Percentiles rank a stretch among this genome's conserved stretches.
Evolutionary conservation across 306 rosid genomes (phyloP).

Genomic region (Prunus mongolica): DNA sequence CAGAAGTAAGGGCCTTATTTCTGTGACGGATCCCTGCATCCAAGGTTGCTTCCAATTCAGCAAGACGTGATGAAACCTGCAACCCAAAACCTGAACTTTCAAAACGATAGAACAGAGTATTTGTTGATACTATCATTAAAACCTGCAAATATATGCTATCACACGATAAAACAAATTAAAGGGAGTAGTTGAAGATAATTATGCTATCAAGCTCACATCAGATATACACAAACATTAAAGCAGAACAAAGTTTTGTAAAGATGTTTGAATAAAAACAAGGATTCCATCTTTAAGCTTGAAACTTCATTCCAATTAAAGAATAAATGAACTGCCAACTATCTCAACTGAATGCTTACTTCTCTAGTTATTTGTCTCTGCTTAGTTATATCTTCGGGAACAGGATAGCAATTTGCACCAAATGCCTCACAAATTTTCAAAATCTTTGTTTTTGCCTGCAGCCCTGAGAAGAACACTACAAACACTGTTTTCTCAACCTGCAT

Average conservation of each 20-base stretch:
- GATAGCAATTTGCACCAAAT: constrained; percentile 94
- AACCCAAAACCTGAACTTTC: constrained; percentile 13
- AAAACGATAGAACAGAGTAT: neutral
- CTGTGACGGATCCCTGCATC: constrained; percentile 90
- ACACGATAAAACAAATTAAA: neutral
- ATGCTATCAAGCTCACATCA: neutral
- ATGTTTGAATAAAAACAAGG: neutral
- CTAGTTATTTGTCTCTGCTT: constrained; percentile 90
- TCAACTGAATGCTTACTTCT: constrained; percentile 59
- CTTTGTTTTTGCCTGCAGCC: constrained; percentile 91
- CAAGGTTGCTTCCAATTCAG: constrained; percentile 86
- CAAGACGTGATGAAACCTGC: constrained; percentile 85
- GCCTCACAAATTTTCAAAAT: constrained; percentile 96
- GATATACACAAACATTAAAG: neutral
- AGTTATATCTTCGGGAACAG: constrained; percentile 91
- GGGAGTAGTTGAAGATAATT: neutral
- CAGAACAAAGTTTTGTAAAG: neutral
- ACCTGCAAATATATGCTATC: constrained; percentile 3
- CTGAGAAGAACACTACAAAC: constrained; percentile 94
- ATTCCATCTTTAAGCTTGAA: constrained; percentile 19
- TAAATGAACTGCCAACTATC: constrained; percentile 2
- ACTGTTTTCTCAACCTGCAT: constrained; percentile 93
- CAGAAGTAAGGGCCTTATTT: constrained; percentile 79
- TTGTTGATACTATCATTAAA: constrained; percentile 5
- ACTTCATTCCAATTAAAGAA: neutral